A percentile compares a stretch with the other conserved stretches of the same genome.
Conservation (phyloP, 2,329 filamentous ascomycete species). For the Alternaria tenuissima region DNA sequence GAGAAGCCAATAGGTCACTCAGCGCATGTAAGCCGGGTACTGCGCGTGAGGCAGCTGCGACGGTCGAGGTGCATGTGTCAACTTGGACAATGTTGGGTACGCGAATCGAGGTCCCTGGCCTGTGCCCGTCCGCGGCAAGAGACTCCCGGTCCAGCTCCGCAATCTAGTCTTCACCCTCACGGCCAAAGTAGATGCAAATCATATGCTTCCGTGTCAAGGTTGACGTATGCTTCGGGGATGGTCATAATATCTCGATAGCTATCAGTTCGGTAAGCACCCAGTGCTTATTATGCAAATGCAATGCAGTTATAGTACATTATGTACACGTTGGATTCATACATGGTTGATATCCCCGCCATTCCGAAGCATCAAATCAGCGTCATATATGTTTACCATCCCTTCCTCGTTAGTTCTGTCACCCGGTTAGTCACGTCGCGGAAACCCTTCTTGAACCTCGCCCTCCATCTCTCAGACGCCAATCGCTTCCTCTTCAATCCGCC, state of each 20-base stretch:
- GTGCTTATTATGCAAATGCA: conserved; percentile 8
- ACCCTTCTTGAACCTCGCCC: conserved; percentile 70
- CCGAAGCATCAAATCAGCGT: neutral
- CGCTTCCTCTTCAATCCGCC: conserved; percentile 81
- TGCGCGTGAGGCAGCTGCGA: conserved; percentile 5
- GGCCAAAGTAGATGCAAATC: neutral
- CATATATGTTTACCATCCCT: conserved; percentile 73
- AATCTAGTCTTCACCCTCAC: neutral
- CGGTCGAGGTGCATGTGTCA: conserved; percentile 14
- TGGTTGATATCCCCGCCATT: neutral
- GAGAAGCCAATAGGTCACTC: neutral
- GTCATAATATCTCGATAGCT: neutral
- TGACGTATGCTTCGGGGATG: neutral
- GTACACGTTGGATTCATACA: conserved; percentile 6
- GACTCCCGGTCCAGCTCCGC: conserved; percentile 15
- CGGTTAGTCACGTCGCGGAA: conserved; percentile 71
- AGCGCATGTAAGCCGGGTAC: neutral
- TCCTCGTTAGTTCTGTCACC: conserved; percentile 74
- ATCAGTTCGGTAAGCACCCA: neutral
- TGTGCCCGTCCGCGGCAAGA: conserved; percentile 9
- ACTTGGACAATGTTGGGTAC: conserved; percentile 15
- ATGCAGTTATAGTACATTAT: conserved; percentile 9
- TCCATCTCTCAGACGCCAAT: conserved; percentile 73
- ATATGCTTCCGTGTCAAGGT: neutral
- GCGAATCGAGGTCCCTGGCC: conserved; percentile 10